A percentile compares a stretch with the other conserved stretches of the same genome.
These are phyloP conservation scores for Claviceps quebecensis DNA, from an alignment of 2,329 filamentous ascomycete genomes.

Conservation along the genomic window DNA sequence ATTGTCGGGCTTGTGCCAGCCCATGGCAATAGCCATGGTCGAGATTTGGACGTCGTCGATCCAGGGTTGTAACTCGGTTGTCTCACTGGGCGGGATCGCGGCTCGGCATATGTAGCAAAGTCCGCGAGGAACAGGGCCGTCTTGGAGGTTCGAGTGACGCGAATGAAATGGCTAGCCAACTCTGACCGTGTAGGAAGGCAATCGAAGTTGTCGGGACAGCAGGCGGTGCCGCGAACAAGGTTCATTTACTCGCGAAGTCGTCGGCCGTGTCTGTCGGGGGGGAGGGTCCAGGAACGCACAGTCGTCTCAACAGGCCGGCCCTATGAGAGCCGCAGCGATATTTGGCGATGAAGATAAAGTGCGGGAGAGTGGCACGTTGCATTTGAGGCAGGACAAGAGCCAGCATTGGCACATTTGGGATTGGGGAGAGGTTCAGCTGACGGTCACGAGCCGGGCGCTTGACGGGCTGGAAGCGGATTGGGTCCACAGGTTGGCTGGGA, in stretches of 20 bases:
- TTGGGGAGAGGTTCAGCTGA: not conserved
- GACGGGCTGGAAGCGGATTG: not conserved
- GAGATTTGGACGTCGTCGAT: constrained; percentile 34
- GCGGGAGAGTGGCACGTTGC: not conserved
- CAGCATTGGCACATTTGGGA: not conserved
- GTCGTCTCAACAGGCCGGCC: too few relatives aligned
- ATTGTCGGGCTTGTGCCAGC: constrained; percentile 62
- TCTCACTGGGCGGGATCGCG: not conserved
- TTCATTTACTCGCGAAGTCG: not conserved
- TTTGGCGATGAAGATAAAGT: not conserved
- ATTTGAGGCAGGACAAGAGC: not conserved
- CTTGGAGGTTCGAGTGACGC: not conserved
- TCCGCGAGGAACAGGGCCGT: not conserved
- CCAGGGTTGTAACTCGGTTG: constrained; percentile 18
- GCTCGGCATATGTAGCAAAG: not conserved
- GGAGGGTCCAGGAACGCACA: not conserved
- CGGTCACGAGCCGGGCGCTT: not conserved
- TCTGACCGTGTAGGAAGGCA: not conserved
- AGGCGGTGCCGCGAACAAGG: not conserved
- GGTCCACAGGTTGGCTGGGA: too few relatives aligned
- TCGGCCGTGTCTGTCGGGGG: not conserved
- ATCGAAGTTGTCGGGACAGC: not conserved
- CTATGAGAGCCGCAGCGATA: not conserved
- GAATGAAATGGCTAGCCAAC: not conserved
- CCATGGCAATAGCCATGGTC: constrained; percentile 53